Percentiles rank a stretch among this genome's conserved stretches.
Conservation (phyloP, 306 rosid genomes). For the Lablab purpureus region DNA sequence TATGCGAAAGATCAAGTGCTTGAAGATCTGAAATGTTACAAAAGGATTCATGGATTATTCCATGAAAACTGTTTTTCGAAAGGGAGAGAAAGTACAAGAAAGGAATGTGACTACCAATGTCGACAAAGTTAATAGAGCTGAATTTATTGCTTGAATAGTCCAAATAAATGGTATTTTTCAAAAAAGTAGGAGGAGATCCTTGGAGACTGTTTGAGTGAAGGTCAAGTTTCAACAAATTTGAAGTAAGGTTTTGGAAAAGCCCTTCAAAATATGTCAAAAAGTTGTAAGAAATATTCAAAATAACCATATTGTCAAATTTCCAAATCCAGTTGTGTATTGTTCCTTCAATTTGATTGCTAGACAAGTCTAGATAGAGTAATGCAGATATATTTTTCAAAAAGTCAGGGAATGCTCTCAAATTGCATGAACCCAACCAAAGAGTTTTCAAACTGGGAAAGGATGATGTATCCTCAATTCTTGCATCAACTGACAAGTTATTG, state of each 20-base stretch:
- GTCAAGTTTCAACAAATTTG: background rate
- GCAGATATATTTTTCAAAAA: background rate
- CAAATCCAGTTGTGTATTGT: background rate
- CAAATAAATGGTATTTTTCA: background rate
- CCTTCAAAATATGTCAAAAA: constrained; percentile 5
- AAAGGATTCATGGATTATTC: constrained; percentile 33
- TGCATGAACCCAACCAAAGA: constrained; percentile 16
- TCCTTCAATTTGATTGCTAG: background rate
- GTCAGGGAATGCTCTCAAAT: constrained; percentile 9
- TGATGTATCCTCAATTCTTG: background rate
- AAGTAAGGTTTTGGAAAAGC: background rate
- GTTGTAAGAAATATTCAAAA: background rate
- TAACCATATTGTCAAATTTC: background rate
- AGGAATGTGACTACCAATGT: constrained; percentile 12
- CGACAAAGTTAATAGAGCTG: constrained; percentile 11
- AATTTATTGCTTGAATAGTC: constrained; percentile 40
- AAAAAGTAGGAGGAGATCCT: constrained; percentile 12
- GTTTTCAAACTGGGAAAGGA: constrained; percentile 5
- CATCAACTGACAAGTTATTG: constrained; percentile 23
- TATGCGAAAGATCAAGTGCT: constrained; percentile 48
- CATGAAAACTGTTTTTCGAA: constrained; percentile 23
- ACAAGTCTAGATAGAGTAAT: constrained; percentile 4
- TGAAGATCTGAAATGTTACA: constrained; percentile 28
- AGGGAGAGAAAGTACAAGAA: background rate
- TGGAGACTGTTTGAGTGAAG: constrained; percentile 42